phyloP scores from a whole-genome alignment of 2,329 filamentous ascomycete species.

The Claviceps lovelessii region DNA sequence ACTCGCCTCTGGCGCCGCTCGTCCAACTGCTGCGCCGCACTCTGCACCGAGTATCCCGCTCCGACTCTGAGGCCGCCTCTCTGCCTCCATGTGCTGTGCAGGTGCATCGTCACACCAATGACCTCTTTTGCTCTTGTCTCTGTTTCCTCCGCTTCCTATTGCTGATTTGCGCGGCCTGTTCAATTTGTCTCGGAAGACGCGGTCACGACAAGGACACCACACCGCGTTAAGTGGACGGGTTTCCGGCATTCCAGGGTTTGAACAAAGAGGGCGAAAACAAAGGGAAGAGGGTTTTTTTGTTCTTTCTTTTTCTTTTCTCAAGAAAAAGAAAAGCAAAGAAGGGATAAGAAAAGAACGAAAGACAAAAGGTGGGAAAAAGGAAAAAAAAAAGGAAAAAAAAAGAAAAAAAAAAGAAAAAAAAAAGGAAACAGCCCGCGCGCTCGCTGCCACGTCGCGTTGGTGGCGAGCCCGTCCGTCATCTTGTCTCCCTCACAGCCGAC shows the following conservation, averaged over 20 bases:
- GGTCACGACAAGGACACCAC: neutral
- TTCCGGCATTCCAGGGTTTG: neutral
- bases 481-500: constrained; percentile 31
- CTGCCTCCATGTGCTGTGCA: neutral
- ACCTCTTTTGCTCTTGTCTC: neutral
- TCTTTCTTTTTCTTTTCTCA: too few relatives aligned
- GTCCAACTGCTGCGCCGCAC: neutral
- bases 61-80: neutral
- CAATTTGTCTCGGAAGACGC: neutral
- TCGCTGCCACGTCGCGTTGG: constrained; percentile 21
- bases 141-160: neutral
- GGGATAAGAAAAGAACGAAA: too few relatives aligned
- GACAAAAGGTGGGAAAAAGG: too few relatives aligned
- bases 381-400: neutral
- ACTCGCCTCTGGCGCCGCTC: neutral
- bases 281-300: too few relatives aligned
- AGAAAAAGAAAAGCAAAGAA: too few relatives aligned
- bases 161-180: neutral
- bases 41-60: neutral
- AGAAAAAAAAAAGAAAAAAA: too few relatives aligned
- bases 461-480: constrained; percentile 28
- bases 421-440: neutral
- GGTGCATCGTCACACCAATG: constrained; percentile 2
- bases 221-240: neutral
- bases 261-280: neutral